These are phyloP conservation scores for Cystobasidium tubakii DNA, from an alignment of 768 basidiomycete genomes.

Conservation along the genomic window DNA sequence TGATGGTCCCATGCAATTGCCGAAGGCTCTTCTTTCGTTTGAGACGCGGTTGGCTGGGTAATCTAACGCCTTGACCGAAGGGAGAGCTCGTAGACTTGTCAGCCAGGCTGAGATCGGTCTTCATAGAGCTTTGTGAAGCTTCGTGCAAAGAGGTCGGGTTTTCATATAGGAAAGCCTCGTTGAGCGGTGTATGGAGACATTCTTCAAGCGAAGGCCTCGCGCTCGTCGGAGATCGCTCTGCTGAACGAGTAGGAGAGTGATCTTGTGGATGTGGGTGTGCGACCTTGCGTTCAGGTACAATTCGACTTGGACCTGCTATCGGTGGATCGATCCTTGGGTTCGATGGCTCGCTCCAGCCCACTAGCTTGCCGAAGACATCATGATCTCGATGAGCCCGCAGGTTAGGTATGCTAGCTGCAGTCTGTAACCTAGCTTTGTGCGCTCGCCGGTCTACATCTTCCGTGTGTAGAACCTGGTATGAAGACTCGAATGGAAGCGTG, in stretches of 20 bases:
- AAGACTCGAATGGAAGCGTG: background rate
- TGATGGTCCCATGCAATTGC: background rate
- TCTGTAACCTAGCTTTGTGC: background rate
- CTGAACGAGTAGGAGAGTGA: background rate
- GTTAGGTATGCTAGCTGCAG: background rate
- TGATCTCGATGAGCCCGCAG: conserved; percentile 20
- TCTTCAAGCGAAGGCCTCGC: background rate
- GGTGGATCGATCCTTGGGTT: background rate
- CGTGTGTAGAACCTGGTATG: background rate
- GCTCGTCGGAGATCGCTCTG: background rate
- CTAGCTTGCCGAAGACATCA: conserved; percentile 40
- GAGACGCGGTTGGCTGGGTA: conserved; percentile 7
- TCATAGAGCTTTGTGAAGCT: background rate
- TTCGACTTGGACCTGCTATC: background rate
- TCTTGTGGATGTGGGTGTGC: background rate
- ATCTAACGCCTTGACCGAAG: conserved; percentile 19
- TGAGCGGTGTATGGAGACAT: background rate
- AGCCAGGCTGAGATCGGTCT: background rate
- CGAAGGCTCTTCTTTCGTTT: conserved; percentile 19
- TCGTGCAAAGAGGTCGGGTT: background rate
- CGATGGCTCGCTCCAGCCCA: conserved; percentile 27
- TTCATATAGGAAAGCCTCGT: background rate
- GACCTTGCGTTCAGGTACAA: background rate
- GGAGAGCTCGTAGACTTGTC: conserved; percentile 5
- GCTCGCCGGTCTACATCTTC: background rate